Evolutionary conservation across 139 green algal genomes (phyloP).

Genomic region (Diplosphaera chodatii): DNA sequence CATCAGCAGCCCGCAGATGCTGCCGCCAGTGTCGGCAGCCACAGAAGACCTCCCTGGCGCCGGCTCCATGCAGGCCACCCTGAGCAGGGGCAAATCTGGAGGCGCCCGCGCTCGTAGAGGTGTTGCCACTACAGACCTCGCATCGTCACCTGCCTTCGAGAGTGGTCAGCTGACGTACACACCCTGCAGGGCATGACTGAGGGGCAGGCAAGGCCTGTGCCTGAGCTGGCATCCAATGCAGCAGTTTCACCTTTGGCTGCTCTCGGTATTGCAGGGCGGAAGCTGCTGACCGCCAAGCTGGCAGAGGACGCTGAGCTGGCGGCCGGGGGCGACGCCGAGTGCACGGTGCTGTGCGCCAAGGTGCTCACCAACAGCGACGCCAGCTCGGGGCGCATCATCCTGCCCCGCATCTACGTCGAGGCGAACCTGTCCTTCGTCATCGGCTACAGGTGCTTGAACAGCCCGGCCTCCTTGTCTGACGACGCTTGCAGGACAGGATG

Average conservation of each 20-base stretch:
- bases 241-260: too few species aligned
- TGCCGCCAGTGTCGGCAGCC: not conserved
- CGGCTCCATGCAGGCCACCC: not conserved
- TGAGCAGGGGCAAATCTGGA: not conserved
- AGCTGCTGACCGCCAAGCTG: not conserved
- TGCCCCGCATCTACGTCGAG: slow-evolving; percentile 61
- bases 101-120: too few species aligned
- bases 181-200: too few species aligned
- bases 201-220: too few species aligned
- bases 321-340: not conserved
- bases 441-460: slow-evolving; percentile 21
- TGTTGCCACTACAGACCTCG: not conserved
- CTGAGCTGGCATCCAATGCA: too few species aligned
- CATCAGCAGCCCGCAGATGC: not conserved
- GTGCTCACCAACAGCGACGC: slow-evolving; percentile 60
- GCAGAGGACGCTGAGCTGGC: not conserved
- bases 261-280: not conserved
- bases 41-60: not conserved
- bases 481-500: too few species aligned
- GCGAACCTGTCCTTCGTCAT: slow-evolving; percentile 32
- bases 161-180: too few species aligned
- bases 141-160: too few species aligned
- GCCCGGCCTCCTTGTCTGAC: too few species aligned
- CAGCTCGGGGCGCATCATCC: slow-evolving; percentile 55
- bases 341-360: slow-evolving; percentile 62